Conservation (phyloP, 2,329 filamentous ascomycete genomes). For the Aspergillus unguis region DNA sequence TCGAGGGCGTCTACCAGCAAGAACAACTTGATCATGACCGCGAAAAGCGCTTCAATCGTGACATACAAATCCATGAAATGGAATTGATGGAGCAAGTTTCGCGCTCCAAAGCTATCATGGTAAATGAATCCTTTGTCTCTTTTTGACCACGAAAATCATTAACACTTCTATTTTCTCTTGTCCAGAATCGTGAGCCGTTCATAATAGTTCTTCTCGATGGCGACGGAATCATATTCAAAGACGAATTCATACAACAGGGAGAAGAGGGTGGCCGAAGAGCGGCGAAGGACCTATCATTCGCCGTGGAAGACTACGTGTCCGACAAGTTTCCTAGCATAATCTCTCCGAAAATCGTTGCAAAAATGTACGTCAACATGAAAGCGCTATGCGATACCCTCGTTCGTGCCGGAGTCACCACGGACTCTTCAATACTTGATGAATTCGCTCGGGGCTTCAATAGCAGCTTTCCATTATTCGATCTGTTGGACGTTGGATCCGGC, state of each 20-base stretch:
- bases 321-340: constrained; percentile 41
- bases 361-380: constrained; percentile 54
- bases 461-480: constrained; percentile 49
- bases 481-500: constrained; percentile 47
- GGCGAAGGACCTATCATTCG: constrained; percentile 47
- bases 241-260: constrained; percentile 49
- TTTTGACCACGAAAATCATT: not conserved
- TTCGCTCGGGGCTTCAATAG: constrained; percentile 57
- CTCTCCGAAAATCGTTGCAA: constrained; percentile 49
- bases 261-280: constrained; percentile 53
- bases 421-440: constrained; percentile 44
- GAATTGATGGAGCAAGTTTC: constrained; percentile 47
- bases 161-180: constrained; percentile 5
- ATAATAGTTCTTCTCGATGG: constrained; percentile 55
- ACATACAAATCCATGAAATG: constrained; percentile 47
- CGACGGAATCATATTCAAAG: constrained; percentile 54
- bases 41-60: constrained; percentile 47
- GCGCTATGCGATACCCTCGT: constrained; percentile 49
- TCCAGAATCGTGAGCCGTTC: constrained; percentile 52
- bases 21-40: constrained; percentile 47
- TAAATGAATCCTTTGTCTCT: constrained; percentile 18
- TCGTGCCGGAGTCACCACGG: constrained; percentile 45
- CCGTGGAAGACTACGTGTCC: constrained; percentile 45
- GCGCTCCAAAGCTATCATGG: constrained; percentile 46
- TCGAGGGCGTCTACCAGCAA: constrained; percentile 44